Percentiles rank a stretch among this genome's conserved stretches.
Evolutionary conservation across 495 filamentous ascomycete species (phyloP).

Genomic region (Aspergillus saccharolyticus): DNA sequence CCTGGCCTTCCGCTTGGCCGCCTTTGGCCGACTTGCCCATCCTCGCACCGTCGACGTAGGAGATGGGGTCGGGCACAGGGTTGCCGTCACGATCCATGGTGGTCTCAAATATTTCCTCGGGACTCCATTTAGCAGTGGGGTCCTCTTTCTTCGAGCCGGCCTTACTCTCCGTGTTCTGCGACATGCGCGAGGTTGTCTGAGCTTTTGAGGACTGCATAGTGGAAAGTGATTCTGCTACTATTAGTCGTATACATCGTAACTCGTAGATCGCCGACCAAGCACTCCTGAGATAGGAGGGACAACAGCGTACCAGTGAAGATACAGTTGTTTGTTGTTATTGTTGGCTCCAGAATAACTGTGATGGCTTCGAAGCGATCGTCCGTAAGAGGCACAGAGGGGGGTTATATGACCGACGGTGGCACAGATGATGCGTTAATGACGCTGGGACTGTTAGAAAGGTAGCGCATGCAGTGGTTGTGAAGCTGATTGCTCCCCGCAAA

Average conservation of each 20-base stretch:
- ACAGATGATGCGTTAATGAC: constrained; percentile 15
- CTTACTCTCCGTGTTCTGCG: neutral
- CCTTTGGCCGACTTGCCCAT: constrained; percentile 15
- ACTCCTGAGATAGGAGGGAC: neutral
- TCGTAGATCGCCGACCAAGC: neutral
- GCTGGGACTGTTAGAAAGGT: constrained; percentile 8
- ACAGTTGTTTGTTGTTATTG: neutral
- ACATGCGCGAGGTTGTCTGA: constrained; percentile 1
- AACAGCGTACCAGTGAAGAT: neutral
- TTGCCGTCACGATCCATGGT: constrained; percentile 29
- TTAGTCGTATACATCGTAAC: neutral
- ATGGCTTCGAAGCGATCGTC: neutral
- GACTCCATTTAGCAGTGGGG: constrained; percentile 16
- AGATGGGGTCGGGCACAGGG: constrained; percentile 28
- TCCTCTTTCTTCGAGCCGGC: constrained; percentile 4
- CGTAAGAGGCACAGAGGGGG: neutral
- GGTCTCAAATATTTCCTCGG: constrained; percentile 28
- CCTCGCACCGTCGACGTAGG: constrained; percentile 21
- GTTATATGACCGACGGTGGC: constrained; percentile 7
- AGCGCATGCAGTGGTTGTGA: neutral
- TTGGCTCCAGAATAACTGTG: no score
- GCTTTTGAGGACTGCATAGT: constrained; percentile 14
- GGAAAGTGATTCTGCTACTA: neutral
- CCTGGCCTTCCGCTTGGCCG: constrained; percentile 8
- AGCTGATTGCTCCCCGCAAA: neutral